phyloP scores from a whole-genome alignment of 768 basidiomycete genomes.

The Pleurotus platypus region DNA sequence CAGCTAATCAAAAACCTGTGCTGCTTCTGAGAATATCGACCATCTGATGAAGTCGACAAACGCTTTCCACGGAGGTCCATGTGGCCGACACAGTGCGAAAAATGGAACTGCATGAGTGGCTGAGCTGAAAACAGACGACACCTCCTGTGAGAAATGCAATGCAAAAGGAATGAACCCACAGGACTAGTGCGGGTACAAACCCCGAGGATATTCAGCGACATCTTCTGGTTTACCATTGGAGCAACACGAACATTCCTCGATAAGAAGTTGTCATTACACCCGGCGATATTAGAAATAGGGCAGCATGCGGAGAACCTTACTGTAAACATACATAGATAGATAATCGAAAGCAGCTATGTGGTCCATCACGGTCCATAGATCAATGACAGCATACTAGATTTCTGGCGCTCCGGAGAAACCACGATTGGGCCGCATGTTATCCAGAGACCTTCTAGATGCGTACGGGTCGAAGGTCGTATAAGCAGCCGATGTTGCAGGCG shows the following conservation, averaged over 20 bases:
- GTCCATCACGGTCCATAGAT: too few relatives aligned
- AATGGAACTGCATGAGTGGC: neutral
- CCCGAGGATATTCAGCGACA: neutral
- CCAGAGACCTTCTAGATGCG: neutral
- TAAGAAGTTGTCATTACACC: conserved; percentile 26
- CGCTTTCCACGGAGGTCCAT: conserved; percentile 3
- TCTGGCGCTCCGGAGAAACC: conserved; percentile 1
- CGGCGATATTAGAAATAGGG: neutral
- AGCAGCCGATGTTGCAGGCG: conserved; percentile 13
- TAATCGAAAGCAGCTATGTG: neutral
- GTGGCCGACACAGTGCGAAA: neutral
- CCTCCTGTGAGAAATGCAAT: neutral
- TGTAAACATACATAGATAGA: neutral
- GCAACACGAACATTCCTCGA: neutral
- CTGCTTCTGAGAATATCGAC: neutral
- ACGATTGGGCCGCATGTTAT: neutral
- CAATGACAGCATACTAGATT: neutral
- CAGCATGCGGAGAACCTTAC: neutral
- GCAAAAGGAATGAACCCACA: neutral
- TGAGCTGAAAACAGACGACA: too few relatives aligned
- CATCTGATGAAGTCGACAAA: conserved; percentile 4
- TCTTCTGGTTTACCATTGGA: neutral
- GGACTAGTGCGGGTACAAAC: neutral
- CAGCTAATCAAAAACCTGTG: neutral
- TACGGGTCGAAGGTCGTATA: conserved; percentile 16